Evolutionary conservation across 2,329 filamentous ascomycete genomes (phyloP), one percentile per base, ranked within the genome.

Genomic region (Fusarium duplospermum): DNA sequence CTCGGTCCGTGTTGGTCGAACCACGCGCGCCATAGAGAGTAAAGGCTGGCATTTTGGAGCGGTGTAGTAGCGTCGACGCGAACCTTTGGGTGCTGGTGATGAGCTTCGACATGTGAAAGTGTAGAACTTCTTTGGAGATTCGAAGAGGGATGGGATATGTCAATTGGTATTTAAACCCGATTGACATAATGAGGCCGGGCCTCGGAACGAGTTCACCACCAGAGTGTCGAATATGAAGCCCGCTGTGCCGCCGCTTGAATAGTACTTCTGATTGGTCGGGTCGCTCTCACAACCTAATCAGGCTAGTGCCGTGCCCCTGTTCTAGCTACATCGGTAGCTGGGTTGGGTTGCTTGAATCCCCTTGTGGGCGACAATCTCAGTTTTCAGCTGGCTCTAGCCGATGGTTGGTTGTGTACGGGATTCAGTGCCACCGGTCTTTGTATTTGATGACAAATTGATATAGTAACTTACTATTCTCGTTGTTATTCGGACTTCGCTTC

Each of bases 1-100:
- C 83, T 68, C 84, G 83, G 67, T 85, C 83, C 14, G 83, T 84
- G 75, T 84, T 85, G 52, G 81, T 82, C 69, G 84, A 84, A 57
- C 82, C 81, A 63, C 79, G 82, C 68, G 80, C 75, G 66, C 82
- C 82, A 71, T 84, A 85, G 1, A 86, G 80, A 73, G 82, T 85
- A 69, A 85, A 85, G 58, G 82, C 82, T 58, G 83, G 80, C 83
- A 85, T 85, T 76, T 80, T 84, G 20, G 76, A 80, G 62, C 35
- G 70, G 65, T 77, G 68, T n/a, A 80, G 64, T 56, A 79, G 38
- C 76, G 76, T 81, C 20, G 80, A 81, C 27, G 73, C 42, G 63
- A 81, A 67, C 73, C 62, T 33, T 33, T 22, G 33, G 70, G 59
- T 78, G 33, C 74, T 76, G 60, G n/a, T 72, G 76, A 82, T 72